Conservation (phyloP, 345 rosid genomes). For the Syzygium jambos region DNA sequence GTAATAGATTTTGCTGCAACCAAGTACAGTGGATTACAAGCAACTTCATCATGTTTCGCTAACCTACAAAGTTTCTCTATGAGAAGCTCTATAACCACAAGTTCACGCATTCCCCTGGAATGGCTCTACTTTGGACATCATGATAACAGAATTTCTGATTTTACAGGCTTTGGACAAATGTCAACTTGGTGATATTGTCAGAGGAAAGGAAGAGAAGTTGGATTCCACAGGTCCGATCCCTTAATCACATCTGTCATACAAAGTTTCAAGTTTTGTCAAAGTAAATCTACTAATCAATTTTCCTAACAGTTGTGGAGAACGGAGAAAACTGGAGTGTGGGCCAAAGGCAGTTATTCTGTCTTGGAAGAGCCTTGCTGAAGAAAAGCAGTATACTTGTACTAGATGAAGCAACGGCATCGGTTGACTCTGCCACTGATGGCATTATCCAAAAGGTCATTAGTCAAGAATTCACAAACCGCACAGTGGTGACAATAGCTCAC, state of each 20-base stretch:
- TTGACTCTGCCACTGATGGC: slow-evolving; percentile 92
- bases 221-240: slow-evolving; percentile 52
- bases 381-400: slow-evolving; percentile 76
- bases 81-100: background rate
- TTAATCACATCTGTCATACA: background rate
- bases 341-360: slow-evolving; percentile 75
- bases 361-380: slow-evolving; percentile 84
- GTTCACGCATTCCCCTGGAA: background rate
- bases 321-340: slow-evolving; percentile 97
- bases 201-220: slow-evolving; percentile 61
- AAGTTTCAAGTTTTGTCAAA: background rate
- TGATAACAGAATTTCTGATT: background rate
- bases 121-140: background rate
- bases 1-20: background rate
- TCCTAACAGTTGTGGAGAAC: slow-evolving; percentile 60
- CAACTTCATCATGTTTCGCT: background rate
- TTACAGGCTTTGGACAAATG: slow-evolving; percentile 75
- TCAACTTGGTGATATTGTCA: slow-evolving; percentile 67
- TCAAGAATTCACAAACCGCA: slow-evolving; percentile 65
- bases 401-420: slow-evolving; percentile 96
- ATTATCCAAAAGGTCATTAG: slow-evolving; percentile 71
- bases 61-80: background rate
- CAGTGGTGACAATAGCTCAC: slow-evolving; percentile 95
- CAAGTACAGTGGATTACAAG: background rate
- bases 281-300: background rate